Percentiles rank a stretch among this genome's conserved stretches.
phyloP scores from a whole-genome alignment of 2,329 filamentous ascomycete species.

The Biscogniauxia sp. region DNA sequence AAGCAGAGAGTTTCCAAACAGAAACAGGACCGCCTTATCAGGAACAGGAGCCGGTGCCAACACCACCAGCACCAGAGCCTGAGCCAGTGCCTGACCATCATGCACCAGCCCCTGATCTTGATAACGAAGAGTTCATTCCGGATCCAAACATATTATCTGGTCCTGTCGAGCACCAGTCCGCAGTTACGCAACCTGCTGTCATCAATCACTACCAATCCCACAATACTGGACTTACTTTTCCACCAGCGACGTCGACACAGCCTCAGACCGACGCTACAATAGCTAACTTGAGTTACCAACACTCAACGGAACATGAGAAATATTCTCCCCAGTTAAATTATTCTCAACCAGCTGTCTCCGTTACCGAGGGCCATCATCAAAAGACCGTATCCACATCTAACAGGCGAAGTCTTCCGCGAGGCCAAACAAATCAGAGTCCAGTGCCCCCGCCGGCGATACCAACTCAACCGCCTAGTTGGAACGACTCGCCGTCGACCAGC shows the following conservation, averaged over 20 bases:
- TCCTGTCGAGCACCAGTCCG: conserved; percentile 22
- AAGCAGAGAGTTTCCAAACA: conserved; percentile 8
- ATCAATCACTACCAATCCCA: conserved; percentile 13
- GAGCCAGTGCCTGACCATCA: conserved; percentile 4
- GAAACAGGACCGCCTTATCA: background rate
- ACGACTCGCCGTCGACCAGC: conserved; percentile 15
- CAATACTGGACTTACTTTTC: conserved; percentile 16
- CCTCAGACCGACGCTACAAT: conserved; percentile 5
- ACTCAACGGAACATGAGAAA: conserved; percentile 13
- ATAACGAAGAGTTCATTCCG: conserved; percentile 34
- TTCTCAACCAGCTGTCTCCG: conserved; percentile 7
- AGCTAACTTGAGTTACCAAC: conserved; percentile 17
- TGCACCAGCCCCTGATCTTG: conserved; percentile 21
- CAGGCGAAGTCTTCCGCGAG: conserved; percentile 24
- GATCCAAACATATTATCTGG: conserved; percentile 32
- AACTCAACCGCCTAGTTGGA: conserved; percentile 20
- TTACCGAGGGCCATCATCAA: conserved; percentile 11
- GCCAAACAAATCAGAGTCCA: conserved; percentile 24
- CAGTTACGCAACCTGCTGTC: conserved; percentile 5
- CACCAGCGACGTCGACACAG: conserved; percentile 11
- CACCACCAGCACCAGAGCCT: conserved; percentile 1
- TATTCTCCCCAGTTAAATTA: conserved; percentile 7
- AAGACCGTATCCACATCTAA: conserved; percentile 11
- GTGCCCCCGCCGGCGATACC: conserved; percentile 21
- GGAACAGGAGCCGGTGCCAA: background rate